Evolutionary conservation across 441 rosid species (phyloP), one percentile per base, ranked within the genome.

Genomic region (Metrosideros polymorpha): DNA sequence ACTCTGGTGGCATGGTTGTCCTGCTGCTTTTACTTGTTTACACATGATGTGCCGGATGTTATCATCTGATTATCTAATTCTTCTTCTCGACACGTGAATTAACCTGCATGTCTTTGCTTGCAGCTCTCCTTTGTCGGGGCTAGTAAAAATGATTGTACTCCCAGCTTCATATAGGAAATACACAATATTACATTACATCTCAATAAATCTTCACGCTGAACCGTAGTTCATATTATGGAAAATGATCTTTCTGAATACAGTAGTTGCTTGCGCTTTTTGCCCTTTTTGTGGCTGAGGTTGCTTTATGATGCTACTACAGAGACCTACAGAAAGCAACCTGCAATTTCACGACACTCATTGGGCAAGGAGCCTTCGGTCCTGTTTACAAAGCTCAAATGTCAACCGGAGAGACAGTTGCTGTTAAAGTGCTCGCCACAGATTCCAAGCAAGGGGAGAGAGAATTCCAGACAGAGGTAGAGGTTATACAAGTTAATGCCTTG

Each of bases 391-490:
- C 99, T 89, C 98, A 94, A 86, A 95, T 96, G 98, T 91, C 96
- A 25, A 93, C 96, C 9, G 98, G 98, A 86, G 99, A 96, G 92
- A 93, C 89, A 85, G 97, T 98, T 84, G 99, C 99, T 32, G 98
- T 95, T 35, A 98, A 98, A 91, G 96, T 94, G 88, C 99, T 98
- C 55, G 98, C 99, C 63, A 94, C 98, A 63, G 96, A 96, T 92
- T 98, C 99, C 75, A 96, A 94, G 94, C 98, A 98, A 91, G 99
- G 99, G 75, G 99, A 98, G 92, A 98, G 89, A 89, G 99, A 98
- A 91, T 98, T 98, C 89, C 98, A 95, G 71, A 94, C 98, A 1
- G 99, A 98, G 99, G 99, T 96, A 93, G 32, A 42, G 79, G 12
- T 71, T 71, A 22, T 71, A 71, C n/a, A 22, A 35, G 79, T 71